These are phyloP conservation scores for Aspergillus coremiiformis DNA, from an alignment of 495 filamentous ascomycete genomes.

Conservation along the genomic window DNA sequence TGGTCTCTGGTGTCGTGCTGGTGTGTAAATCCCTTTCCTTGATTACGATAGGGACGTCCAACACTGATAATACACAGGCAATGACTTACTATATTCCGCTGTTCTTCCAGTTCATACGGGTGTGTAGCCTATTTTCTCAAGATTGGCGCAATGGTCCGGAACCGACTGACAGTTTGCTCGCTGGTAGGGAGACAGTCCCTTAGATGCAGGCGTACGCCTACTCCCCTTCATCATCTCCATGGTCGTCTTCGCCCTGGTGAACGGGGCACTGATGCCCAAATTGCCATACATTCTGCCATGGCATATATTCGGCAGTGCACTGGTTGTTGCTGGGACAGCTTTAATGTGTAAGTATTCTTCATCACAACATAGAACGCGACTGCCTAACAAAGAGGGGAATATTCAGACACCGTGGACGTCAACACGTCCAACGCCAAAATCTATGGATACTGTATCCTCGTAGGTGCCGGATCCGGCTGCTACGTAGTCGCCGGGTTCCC, in stretches of 20 bases:
- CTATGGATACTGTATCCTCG: background rate
- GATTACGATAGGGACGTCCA: slow-evolving; percentile 9
- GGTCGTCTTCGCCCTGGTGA: background rate
- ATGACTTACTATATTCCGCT: slow-evolving; percentile 43
- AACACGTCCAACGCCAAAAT: background rate
- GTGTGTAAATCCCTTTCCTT: background rate
- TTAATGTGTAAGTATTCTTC: background rate
- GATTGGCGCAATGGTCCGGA: background rate
- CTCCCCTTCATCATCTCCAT: slow-evolving; percentile 9
- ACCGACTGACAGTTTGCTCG: background rate
- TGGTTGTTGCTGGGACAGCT: background rate
- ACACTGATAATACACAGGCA: slow-evolving; percentile 14
- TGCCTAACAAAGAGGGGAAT: background rate
- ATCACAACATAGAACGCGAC: background rate
- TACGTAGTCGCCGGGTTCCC: background rate
- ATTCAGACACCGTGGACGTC: background rate
- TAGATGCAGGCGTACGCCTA: slow-evolving; percentile 34
- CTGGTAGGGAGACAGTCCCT: slow-evolving; percentile 19
- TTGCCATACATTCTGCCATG: background rate
- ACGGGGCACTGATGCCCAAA: background rate
- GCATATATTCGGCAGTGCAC: background rate
- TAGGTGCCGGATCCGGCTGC: background rate
- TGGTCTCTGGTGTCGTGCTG: too few relatives aligned
- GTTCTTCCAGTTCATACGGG: slow-evolving; percentile 37
- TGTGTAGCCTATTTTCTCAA: too few relatives aligned